phyloP scores from a whole-genome alignment of 441 rosid genomes.

The Syzygium syzygioides region DNA sequence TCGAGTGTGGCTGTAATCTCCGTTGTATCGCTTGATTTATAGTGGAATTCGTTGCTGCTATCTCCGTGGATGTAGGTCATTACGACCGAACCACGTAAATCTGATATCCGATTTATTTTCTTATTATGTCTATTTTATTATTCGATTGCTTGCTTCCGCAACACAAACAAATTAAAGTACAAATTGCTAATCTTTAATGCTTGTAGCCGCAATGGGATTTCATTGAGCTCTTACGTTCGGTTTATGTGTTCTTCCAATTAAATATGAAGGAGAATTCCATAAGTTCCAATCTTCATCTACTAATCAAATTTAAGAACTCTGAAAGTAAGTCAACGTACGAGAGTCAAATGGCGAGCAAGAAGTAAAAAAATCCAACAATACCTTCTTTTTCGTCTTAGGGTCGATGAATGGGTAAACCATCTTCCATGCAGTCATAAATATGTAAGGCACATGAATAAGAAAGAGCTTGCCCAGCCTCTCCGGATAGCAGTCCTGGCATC shows the following conservation, averaged over 20 bases:
- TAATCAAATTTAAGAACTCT: neutral
- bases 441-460: conserved; percentile 61
- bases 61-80: no score
- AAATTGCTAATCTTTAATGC: neutral
- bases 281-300: neutral
- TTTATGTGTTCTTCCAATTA: neutral
- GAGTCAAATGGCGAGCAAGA: neutral
- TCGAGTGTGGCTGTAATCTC: no score
- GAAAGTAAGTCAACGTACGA: neutral
- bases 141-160: no score
- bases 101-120: no score
- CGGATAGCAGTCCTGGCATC: conserved; percentile 72
- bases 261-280: neutral
- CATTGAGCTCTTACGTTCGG: neutral
- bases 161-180: no score
- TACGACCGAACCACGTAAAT: no score
- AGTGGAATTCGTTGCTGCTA: no score
- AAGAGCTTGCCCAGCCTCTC: conserved; percentile 79
- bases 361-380: conserved; percentile 1
- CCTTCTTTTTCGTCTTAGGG: conserved; percentile 80
- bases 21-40: no score
- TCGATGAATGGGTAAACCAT: conserved; percentile 73
- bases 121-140: no score
- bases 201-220: neutral
- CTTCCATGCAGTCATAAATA: conserved; percentile 92